These are phyloP conservation scores for Filobasidium uniguttulatum DNA, from an alignment of 1,284 basidiomycete genomes.

Conservation along the genomic window DNA sequence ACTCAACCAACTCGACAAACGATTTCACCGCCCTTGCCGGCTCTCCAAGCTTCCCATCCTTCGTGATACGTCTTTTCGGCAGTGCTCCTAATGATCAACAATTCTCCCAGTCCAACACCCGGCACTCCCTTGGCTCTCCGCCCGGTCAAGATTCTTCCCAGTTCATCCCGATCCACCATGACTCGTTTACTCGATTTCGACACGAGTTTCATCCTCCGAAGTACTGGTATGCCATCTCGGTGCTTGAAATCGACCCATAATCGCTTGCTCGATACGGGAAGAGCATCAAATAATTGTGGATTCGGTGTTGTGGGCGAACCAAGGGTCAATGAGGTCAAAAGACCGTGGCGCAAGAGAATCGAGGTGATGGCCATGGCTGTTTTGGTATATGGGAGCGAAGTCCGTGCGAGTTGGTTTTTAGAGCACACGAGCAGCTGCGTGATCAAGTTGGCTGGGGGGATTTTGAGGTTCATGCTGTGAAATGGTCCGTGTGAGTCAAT, in stretches of 20 bases:
- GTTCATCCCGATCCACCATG: constrained; percentile 26
- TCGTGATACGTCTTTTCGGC: constrained; percentile 22
- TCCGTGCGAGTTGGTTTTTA: constrained; percentile 27
- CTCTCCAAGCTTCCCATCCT: constrained; percentile 37
- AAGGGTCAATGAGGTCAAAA: constrained; percentile 31
- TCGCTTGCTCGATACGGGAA: constrained; percentile 23
- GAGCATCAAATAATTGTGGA: constrained; percentile 23
- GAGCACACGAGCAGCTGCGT: constrained; percentile 33
- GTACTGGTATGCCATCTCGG: constrained; percentile 31
- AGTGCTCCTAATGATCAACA: constrained; percentile 28
- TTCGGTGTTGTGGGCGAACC: constrained; percentile 27
- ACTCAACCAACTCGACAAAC: constrained; percentile 24
- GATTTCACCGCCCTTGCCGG: constrained; percentile 35
- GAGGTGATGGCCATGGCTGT: constrained; percentile 30
- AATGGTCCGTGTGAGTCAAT: background rate
- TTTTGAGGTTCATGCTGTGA: constrained; percentile 18
- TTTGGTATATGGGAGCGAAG: constrained; percentile 31
- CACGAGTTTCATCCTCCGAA: constrained; percentile 28
- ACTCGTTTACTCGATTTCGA: constrained; percentile 29
- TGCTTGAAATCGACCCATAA: constrained; percentile 35
- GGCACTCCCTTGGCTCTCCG: constrained; percentile 30
- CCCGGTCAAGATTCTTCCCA: constrained; percentile 31
- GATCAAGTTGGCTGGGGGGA: constrained; percentile 31
- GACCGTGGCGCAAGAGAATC: constrained; percentile 33
- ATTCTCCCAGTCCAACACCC: constrained; percentile 34